Evolutionary conservation across 108 stramenopile species (phyloP).

Genomic region (Nitzschia palea): DNA sequence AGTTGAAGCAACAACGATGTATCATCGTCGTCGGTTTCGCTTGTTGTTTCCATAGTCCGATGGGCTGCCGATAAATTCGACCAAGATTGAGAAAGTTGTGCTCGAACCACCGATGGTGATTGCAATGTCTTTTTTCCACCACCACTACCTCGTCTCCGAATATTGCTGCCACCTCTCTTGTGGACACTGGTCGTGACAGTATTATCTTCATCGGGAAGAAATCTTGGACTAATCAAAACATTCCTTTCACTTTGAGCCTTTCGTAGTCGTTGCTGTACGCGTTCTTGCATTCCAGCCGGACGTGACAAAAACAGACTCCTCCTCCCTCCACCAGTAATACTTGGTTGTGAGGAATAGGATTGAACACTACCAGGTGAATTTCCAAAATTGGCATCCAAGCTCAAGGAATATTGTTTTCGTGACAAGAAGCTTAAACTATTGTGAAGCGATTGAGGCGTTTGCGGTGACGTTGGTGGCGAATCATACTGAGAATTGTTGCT

Average conservation of each 20-base stretch:
- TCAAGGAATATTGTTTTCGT: no score
- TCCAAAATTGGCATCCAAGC: no score
- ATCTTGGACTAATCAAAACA: no score
- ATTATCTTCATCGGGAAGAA: not conserved
- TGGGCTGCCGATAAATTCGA: not conserved
- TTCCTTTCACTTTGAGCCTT: conserved; percentile 7
- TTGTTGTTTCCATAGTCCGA: not conserved
- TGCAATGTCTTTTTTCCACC: not conserved
- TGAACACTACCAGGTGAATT: not conserved
- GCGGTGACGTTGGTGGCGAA: no score
- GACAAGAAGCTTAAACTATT: no score
- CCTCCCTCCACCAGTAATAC: not conserved
- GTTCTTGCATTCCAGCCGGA: conserved; percentile 17
- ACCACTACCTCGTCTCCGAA: not conserved
- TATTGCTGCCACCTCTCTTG: not conserved
- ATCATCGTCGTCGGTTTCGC: not conserved
- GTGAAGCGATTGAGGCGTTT: no score
- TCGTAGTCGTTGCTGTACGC: conserved; percentile 3
- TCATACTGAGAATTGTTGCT: no score
- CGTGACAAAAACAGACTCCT: not conserved
- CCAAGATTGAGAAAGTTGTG: not conserved
- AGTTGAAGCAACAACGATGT: not conserved
- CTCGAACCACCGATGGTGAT: conserved; percentile 1
- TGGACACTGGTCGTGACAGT: not conserved
- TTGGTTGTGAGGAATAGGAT: not conserved